Evolutionary conservation across 495 filamentous ascomycete genomes (phyloP), one percentile per base, ranked within the genome.

Genomic region (Choiromyces venosus): DNA sequence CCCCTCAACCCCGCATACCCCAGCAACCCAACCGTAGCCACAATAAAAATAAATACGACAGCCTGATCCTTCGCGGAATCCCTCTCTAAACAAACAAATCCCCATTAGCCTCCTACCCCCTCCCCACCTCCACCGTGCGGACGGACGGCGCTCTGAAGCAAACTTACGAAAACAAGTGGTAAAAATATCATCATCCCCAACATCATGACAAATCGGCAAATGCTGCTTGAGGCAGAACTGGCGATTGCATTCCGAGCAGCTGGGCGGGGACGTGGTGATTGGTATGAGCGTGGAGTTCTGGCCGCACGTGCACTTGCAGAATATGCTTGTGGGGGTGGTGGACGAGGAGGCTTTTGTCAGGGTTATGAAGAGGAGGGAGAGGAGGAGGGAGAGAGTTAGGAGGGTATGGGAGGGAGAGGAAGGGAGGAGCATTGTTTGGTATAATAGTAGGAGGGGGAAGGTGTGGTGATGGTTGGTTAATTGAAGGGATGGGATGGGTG

Each of bases 261-360:
- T 71, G 42, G 68, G 71, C 18, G 78, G 78, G 40, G 74, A 67
- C 9, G 61, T 66, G 35, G 76, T 71, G 66, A 94, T 88, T 19
- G 87, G 83, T 81, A 99, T 97, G 74, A 98, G 93, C 71, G 91
- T 96, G 85, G 89, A 92, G 84, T 97, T 96, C 70, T 88, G 87
- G 85, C 91, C 91, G 84, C 95, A 98, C 71, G 91, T 96, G 83
- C 95, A 99, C 90, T 97, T 99, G 89, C 95, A 99, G 85, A 97
- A 98, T 42, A 92, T 92, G 35, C 91, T 91, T 25, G 92, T 84
- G 16, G 82, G 42, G 44, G 70, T 84, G 38, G 52, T 67, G 16
- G 68, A 67, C 56, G 65, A 44, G 29, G 71, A 66, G 14, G 75
- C 36, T 18, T 40, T 40, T 35, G 46, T 16, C 35, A 25, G 19